These are phyloP conservation scores for Talaromyces nanjingensis DNA, from an alignment of 495 filamentous ascomycete species.

Conservation along the genomic window DNA sequence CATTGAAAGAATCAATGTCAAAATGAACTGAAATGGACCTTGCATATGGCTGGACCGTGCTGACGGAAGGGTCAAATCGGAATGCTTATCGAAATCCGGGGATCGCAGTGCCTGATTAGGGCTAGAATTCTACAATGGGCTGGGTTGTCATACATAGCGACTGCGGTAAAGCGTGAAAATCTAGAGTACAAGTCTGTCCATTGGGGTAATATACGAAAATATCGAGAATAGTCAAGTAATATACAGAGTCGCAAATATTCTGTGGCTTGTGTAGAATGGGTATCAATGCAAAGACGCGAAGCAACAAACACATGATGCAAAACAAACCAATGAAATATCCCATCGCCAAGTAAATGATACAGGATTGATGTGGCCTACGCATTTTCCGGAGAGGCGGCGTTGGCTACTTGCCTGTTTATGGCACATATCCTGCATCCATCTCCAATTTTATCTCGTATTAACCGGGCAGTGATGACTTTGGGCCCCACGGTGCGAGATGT, in stretches of 20 bases:
- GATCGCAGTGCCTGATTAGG: neutral
- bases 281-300: conserved; percentile 2
- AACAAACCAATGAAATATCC: neutral
- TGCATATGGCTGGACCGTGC: neutral
- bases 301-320: neutral
- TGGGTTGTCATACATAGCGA: neutral
- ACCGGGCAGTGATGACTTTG: conserved; percentile 83
- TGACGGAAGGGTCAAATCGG: neutral
- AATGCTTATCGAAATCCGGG: neutral
- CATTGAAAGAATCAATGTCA: neutral
- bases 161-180: neutral
- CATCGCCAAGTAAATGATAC: neutral
- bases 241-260: neutral
- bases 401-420: conserved; percentile 21
- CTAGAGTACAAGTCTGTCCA: neutral
- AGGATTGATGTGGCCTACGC: neutral
- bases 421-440: conserved; percentile 67
- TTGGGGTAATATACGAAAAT: neutral
- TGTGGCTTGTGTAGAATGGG: conserved; percentile 1
- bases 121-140: neutral
- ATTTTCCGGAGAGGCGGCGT: neutral
- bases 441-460: conserved; percentile 63
- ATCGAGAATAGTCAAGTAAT: neutral
- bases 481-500: conserved; percentile 60
- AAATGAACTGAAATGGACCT: neutral